Evolutionary conservation across 257 asterid genomes (phyloP).

Genomic region (Craterostigma plantagineum): DNA sequence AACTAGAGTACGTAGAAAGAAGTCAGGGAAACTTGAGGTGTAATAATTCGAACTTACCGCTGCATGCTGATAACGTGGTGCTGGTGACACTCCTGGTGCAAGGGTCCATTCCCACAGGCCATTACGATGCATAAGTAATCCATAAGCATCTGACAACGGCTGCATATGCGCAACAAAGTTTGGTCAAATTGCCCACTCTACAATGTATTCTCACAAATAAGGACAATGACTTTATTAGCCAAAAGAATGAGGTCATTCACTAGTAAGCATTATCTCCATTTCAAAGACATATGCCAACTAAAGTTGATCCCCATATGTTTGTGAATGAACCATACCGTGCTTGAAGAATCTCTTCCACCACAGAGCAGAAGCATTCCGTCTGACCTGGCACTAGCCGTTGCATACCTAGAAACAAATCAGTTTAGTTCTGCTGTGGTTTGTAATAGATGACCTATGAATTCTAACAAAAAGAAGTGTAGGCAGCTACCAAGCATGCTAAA

Average conservation of each 20-base stretch:
- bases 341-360: slow-evolving; percentile 96
- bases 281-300: neutral
- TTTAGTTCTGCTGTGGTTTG: neutral
- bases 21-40: no score
- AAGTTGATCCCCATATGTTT: slow-evolving; percentile 6
- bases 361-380: slow-evolving; percentile 99
- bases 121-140: slow-evolving; percentile 93
- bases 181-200: neutral
- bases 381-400: slow-evolving; percentile 97
- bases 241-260: slow-evolving; percentile 8
- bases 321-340: slow-evolving; percentile 41
- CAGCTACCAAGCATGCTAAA: no score
- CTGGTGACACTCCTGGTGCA: slow-evolving; percentile 97
- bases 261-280: slow-evolving; percentile 9
- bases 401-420: slow-evolving; percentile 57
- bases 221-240: no score
- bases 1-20: slow-evolving; percentile 6
- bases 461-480: no score
- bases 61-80: slow-evolving; percentile 95
- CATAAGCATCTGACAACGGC: slow-evolving; percentile 93
- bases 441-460: neutral
- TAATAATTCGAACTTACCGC: slow-evolving; percentile 35
- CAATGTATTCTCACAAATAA: no score
- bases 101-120: slow-evolving; percentile 99
- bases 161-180: slow-evolving; percentile 11